A percentile compares a stretch with the other conserved stretches of the same genome.
These are phyloP conservation scores for Didymella glomerata DNA, from an alignment of 2,329 filamentous ascomycete species.

Conservation along the genomic window DNA sequence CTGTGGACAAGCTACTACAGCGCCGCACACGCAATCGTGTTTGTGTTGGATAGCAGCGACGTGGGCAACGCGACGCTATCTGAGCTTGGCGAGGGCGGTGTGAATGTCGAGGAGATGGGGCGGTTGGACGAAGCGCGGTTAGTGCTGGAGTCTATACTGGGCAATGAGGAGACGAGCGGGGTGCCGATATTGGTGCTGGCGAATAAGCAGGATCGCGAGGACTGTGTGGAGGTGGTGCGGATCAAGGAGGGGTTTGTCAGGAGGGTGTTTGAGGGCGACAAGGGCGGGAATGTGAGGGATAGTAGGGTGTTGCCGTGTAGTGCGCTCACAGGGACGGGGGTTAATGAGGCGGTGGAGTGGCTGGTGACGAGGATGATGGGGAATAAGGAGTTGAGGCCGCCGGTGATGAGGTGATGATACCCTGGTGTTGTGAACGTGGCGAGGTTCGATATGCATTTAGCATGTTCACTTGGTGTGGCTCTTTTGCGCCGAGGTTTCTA, in stretches of 20 bases:
- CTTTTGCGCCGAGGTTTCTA: too few relatives aligned
- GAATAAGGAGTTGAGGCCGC: constrained; percentile 93
- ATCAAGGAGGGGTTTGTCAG: constrained; percentile 97
- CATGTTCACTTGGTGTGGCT: too few relatives aligned
- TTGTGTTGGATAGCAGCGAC: constrained; percentile 95
- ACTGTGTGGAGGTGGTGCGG: constrained; percentile 94
- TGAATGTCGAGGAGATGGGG: constrained; percentile 50
- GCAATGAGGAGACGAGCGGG: constrained; percentile 86
- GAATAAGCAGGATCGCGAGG: constrained; percentile 97
- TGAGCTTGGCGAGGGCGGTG: constrained; percentile 44
- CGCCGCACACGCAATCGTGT: constrained; percentile 93
- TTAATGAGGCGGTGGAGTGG: constrained; percentile 97
- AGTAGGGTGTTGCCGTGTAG: constrained; percentile 90
- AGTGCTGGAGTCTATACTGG: constrained; percentile 88
- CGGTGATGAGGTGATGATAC: constrained; percentile 78
- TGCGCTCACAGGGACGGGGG: constrained; percentile 83
- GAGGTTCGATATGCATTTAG: too few relatives aligned
- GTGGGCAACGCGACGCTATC: constrained; percentile 83
- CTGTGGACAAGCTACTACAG: constrained; percentile 97
- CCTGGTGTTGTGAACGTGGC: not conserved
- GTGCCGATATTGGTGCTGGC: constrained; percentile 91
- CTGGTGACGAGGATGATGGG: constrained; percentile 89
- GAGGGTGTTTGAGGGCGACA: constrained; percentile 94
- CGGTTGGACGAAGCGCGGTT: constrained; percentile 87
- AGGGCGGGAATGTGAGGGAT: constrained; percentile 84